Evolutionary conservation across 2,329 filamentous ascomycete genomes (phyloP).

Genomic region (Trichothecium sympodiale): DNA sequence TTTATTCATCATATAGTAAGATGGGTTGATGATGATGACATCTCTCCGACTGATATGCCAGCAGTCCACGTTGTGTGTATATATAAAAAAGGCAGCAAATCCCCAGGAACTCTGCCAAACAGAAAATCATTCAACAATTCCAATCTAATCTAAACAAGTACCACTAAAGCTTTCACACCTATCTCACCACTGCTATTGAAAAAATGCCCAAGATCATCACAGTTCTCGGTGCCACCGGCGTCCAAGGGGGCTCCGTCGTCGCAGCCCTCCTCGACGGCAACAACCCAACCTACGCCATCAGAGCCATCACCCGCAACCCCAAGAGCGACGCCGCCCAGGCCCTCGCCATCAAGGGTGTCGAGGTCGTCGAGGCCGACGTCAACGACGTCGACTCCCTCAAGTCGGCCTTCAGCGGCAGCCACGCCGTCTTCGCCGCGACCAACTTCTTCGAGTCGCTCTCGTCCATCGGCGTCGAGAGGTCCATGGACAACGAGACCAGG

Average conservation of each 20-base stretch:
- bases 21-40: too few relatives aligned
- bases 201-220: slow-evolving; percentile 21
- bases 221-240: slow-evolving; percentile 27
- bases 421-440: slow-evolving; percentile 20
- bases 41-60: too few relatives aligned
- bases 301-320: slow-evolving; percentile 25
- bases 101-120: too few relatives aligned
- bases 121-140: too few relatives aligned
- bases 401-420: slow-evolving; percentile 18
- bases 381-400: slow-evolving; percentile 17
- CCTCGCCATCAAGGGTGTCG: slow-evolving; percentile 19
- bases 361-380: slow-evolving; percentile 20
- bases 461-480: slow-evolving; percentile 14
- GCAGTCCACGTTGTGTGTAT: too few relatives aligned
- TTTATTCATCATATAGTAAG: too few relatives aligned
- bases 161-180: neutral
- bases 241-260: slow-evolving; percentile 30
- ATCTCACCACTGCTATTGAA: neutral
- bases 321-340: slow-evolving; percentile 16
- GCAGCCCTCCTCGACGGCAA: slow-evolving; percentile 20
- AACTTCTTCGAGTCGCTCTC: slow-evolving; percentile 24
- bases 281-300: slow-evolving; percentile 21
- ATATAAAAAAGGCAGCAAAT: too few relatives aligned
- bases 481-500: slow-evolving; percentile 22
- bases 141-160: too few relatives aligned